Percentiles rank a stretch among this genome's conserved stretches.
phyloP scores from a whole-genome alignment of 106 monocot species.

The Dioscorea dumetorum region DNA sequence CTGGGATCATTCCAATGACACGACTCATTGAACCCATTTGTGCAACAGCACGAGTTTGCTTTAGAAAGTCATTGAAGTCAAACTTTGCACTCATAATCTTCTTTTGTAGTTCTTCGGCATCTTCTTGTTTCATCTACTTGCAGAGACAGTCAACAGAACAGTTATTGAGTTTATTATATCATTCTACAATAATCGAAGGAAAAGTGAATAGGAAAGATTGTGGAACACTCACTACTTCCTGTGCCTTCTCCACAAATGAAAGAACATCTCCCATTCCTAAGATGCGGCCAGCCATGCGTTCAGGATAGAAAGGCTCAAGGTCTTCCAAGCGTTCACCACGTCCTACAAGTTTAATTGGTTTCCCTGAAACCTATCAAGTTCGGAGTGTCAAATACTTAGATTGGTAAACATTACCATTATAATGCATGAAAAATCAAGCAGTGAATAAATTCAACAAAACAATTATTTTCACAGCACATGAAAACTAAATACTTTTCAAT shows the following conservation, averaged over 20 bases:
- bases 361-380: conserved; percentile 73
- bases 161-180: not conserved
- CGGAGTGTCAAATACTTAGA: not conserved
- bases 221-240: conserved; percentile 76
- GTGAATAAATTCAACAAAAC: not conserved
- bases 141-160: not conserved
- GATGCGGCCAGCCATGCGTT: conserved; percentile 92
- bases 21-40: conserved; percentile 94
- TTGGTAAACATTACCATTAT: not conserved
- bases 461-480: no score
- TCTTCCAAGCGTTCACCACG: conserved; percentile 91
- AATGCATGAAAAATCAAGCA: no score
- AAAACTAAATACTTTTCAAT: no score
- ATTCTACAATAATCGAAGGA: conserved; percentile 3
- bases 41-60: conserved; percentile 93
- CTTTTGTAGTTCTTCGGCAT: conserved; percentile 92
- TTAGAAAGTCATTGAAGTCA: conserved; percentile 93
- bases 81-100: conserved; percentile 97
- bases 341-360: conserved; percentile 95
- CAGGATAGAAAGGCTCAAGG: conserved; percentile 95
- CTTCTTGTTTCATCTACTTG: conserved; percentile 85
- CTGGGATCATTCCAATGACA: conserved; percentile 97
- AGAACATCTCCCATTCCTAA: conserved; percentile 99
- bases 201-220: conserved; percentile 8
- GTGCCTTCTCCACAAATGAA: conserved; percentile 96